phyloP scores from a whole-genome alignment of 805 yeast genomes.

The Yarrowia keelungensis region DNA sequence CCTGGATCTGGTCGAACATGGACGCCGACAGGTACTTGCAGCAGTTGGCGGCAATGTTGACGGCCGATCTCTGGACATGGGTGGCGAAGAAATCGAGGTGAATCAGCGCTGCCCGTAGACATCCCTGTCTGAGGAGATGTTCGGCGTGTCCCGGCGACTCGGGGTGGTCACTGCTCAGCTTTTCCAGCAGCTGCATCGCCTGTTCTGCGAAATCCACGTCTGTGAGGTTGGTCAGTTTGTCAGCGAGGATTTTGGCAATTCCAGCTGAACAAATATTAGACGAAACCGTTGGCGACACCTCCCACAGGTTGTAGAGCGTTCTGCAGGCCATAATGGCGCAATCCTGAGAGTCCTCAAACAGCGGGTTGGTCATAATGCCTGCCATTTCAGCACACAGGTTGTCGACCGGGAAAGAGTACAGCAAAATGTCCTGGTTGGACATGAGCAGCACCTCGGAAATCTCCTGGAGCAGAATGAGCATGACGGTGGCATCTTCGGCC shows the following conservation, averaged over 20 bases:
- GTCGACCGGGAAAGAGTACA: constrained; percentile 60
- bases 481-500: constrained; percentile 45
- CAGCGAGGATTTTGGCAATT: constrained; percentile 69
- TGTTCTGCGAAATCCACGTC: constrained; percentile 94
- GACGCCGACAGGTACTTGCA: constrained; percentile 38
- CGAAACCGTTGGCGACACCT: constrained; percentile 70
- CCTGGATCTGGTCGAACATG: constrained; percentile 54
- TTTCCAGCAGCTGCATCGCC: constrained; percentile 61
- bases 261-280: constrained; percentile 68
- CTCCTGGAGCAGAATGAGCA: constrained; percentile 49
- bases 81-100: constrained; percentile 87
- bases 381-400: constrained; percentile 63
- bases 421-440: constrained; percentile 47
- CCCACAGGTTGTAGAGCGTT: constrained; percentile 80
- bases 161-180: constrained; percentile 47
- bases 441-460: constrained; percentile 49
- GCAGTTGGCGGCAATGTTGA: constrained; percentile 53
- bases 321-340: constrained; percentile 84
- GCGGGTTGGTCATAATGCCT: constrained; percentile 63
- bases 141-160: constrained; percentile 44
- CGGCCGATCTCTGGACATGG: constrained; percentile 85
- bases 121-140: constrained; percentile 59
- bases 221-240: constrained; percentile 72
- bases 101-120: constrained; percentile 68
- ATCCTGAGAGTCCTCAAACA: constrained; percentile 70